Evolutionary conservation across 2,329 filamentous ascomycete species (phyloP), one percentile per base, ranked within the genome.

Genomic region (Colletotrichum spinosum): DNA sequence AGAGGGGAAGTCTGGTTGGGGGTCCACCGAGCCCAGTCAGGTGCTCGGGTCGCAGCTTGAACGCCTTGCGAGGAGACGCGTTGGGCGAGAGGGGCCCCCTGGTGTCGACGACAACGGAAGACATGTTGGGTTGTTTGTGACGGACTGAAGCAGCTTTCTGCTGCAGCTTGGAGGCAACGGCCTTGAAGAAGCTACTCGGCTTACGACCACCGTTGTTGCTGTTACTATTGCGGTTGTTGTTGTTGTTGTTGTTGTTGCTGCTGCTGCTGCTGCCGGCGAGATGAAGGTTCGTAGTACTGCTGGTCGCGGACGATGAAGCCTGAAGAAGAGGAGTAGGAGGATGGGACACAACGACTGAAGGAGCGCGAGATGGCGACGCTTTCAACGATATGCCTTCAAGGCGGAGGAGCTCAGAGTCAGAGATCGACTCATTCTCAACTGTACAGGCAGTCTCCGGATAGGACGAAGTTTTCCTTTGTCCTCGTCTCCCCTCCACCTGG

Each of bases 301-400:
- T 63, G 76, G 48, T 75, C 71, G 34, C 74, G 76, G 63, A 69
- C 68, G 51, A 25, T 25, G 25, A 73, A 70, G 54, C 67, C 68
- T 45, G 8, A 77, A 79, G 61, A 60, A 60, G 60, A 67, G 61
- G 58, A 48, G 57, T 66, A 41, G 61, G 61, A 63, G 67, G 63
- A 57, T 68, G 60, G 52, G 60, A 67, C 46, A 58, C 55, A 56
- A 64, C 57, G 49, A 68, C 59, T 50, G 67, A 60, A 52, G 65
- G 67, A 61, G 60, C 65, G 55, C 67, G 67, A 56, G 64, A 67
- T 53, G 67, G 67, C 62, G 67, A 69, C 65, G 67, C 65, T 69
- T 78, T 77, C 34, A 83, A 69, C n/a, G 80, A 80, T 67, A 84
- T 83, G n/a, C 79, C 79, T 68, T 83, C 80, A 3, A 84, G 75